A percentile compares a stretch with the other conserved stretches of the same genome.
These are phyloP conservation scores for Tulasnella sp. DNA, from an alignment of 768 basidiomycete species.

Conservation along the genomic window DNA sequence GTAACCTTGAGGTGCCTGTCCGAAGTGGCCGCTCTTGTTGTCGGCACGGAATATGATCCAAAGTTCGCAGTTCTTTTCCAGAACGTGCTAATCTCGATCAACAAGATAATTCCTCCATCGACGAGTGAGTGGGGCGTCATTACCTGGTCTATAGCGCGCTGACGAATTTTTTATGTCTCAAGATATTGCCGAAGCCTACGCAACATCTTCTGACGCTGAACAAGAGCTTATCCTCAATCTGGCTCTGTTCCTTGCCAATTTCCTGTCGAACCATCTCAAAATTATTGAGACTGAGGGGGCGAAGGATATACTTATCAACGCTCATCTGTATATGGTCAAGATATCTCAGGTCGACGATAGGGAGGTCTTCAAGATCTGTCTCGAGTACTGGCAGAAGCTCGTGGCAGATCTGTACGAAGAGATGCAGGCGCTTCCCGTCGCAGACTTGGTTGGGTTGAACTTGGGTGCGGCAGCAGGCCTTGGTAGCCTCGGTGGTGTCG, in stretches of 20 bases:
- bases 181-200: slow-evolving; percentile 85
- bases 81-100: slow-evolving; percentile 95
- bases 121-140: slow-evolving; percentile 38
- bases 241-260: slow-evolving; percentile 94
- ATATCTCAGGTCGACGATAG: slow-evolving; percentile 96
- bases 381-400: slow-evolving; percentile 95
- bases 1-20: slow-evolving; percentile 93
- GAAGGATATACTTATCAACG: slow-evolving; percentile 88
- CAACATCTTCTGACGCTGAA: slow-evolving; percentile 78
- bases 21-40: slow-evolving; percentile 89
- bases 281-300: slow-evolving; percentile 88
- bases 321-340: slow-evolving; percentile 97
- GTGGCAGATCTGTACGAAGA: slow-evolving; percentile 97
- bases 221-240: slow-evolving; percentile 97
- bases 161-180: neutral
- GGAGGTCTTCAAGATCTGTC: slow-evolving; percentile 97
- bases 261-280: slow-evolving; percentile 84
- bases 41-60: slow-evolving; percentile 92
- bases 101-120: slow-evolving; percentile 91
- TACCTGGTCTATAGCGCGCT: neutral
- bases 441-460: slow-evolving; percentile 79
- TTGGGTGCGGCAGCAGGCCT: slow-evolving; percentile 43
- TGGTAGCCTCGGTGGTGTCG: slow-evolving; percentile 13
- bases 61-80: slow-evolving; percentile 97
- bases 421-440: slow-evolving; percentile 82